Evolutionary conservation across 345 rosid species (phyloP).

Genomic region (Nasturtium officinale): DNA sequence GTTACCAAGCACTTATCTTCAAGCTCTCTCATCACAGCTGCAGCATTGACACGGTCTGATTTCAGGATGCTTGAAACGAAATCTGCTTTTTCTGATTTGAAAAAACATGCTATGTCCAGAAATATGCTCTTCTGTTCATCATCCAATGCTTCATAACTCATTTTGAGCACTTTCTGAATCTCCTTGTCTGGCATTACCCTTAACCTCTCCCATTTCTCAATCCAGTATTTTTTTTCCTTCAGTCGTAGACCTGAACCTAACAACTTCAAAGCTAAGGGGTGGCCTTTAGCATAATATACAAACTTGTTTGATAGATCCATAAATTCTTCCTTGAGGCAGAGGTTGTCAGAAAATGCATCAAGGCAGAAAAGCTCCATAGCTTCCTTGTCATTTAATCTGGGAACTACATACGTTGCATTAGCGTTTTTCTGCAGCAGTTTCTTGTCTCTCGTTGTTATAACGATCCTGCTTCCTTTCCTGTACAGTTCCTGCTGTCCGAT

Average conservation of each 20-base stretch:
- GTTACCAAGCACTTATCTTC: conserved; percentile 41
- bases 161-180: conserved; percentile 26
- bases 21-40: conserved; percentile 30
- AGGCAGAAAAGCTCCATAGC: conserved; percentile 39
- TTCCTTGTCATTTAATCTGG: conserved; percentile 26
- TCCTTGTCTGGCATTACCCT: conserved; percentile 28
- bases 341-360: conserved; percentile 12
- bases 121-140: conserved; percentile 38
- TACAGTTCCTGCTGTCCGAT: not conserved
- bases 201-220: conserved; percentile 19
- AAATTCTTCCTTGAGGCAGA: conserved; percentile 7
- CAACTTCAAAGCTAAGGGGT: conserved; percentile 45
- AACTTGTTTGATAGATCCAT: conserved; percentile 22
- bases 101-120: conserved; percentile 51
- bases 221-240: conserved; percentile 26
- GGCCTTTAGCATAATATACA: conserved; percentile 37
- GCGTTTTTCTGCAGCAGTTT: conserved; percentile 15
- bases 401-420: conserved; percentile 19
- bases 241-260: conserved; percentile 34
- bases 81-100: conserved; percentile 20
- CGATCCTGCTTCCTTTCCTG: conserved; percentile 34
- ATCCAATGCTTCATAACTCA: conserved; percentile 40
- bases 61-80: conserved; percentile 20
- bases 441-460: conserved; percentile 43
- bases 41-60: conserved; percentile 13